Evolutionary conservation across 108 stramenopile genomes (phyloP).

Genomic region (Pseudonitzschia multistriata): DNA sequence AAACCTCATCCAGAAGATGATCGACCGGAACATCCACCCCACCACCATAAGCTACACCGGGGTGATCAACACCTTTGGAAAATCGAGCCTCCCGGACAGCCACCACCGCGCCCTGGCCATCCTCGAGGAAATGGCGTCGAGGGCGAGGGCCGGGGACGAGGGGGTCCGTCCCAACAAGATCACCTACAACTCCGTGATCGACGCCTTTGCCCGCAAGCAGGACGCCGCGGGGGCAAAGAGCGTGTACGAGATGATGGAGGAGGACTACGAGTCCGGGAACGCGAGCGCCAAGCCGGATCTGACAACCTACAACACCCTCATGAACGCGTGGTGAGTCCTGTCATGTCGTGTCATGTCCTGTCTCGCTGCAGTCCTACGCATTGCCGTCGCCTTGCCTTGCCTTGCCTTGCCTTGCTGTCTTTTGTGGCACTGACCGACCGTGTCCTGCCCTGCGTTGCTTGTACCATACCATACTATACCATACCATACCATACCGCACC

Average conservation of each 20-base stretch:
- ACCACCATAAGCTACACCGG: neutral
- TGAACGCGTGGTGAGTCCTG: neutral
- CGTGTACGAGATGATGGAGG: constrained; percentile 6
- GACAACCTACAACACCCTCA: neutral
- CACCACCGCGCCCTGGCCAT: neutral
- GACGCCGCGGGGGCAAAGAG: neutral
- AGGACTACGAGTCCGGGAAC: constrained; percentile 2
- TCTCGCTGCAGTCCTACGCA: neutral
- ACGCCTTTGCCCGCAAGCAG: neutral
- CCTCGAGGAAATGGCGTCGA: neutral
- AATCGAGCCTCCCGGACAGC: neutral
- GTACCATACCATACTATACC: neutral
- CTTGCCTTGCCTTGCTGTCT: no score
- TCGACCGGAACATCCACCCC: neutral
- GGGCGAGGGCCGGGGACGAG: neutral
- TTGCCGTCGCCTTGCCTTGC: no score
- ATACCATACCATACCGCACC: no score
- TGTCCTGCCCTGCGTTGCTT: neutral
- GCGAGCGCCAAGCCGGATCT: neutral
- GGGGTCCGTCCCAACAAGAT: neutral
- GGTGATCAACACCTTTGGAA: neutral
- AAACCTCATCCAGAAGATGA: neutral
- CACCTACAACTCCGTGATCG: constrained; percentile 7
- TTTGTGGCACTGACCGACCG: neutral
- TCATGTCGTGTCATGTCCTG: neutral